Base-by-base conservation (phyloP, 345 rosid genomes). In the Aegle marmelos region DNA sequence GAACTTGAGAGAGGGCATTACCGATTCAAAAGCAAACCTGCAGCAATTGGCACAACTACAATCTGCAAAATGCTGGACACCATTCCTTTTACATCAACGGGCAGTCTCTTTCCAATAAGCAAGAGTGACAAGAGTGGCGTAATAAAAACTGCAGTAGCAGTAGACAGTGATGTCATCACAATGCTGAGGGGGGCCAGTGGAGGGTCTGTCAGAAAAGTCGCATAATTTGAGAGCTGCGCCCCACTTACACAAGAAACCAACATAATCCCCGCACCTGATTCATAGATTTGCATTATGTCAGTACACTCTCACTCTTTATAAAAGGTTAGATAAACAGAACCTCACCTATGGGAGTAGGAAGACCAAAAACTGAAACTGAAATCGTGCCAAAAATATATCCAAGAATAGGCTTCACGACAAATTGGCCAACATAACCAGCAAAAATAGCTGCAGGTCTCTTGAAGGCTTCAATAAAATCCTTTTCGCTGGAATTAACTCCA, bases 221-320 rank as follows among this genome's bases (percentile, higher is more conserved):
- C 95, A 82, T 95, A 95, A 82, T 86, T 95, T 66, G 99, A 93
- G 68, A 95, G 87, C 89, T 95, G 99, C 62, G 99, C 98, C 36
- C 99, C 98, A 61, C 99, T 93, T 28, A 95, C 99, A 79, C 99
- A 95, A 31, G 99, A 93, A 56, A 88, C 96, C 89, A 95, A 83
- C 99, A 92, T 95, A 79, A 95, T 89, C 81, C 99, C 98, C 1
- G 96, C 98, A 79, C 97, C 97, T 92, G 83, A 75, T 34, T 67
- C 79, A 78, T 34, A 45, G 31, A 79, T 70, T 34, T 22, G 67
- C 77, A 74, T 62, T 68, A 63, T 28, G n/a, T 86, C 30, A 70
- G 48, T 45, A 70, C 19, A 54, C 5, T 9, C 28, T 59, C 31
- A 59, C 69, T 54, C 70, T 67, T 48, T 33, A 37, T 70, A 41